These are phyloP conservation scores for Trichoderma endophyticum DNA, from an alignment of 2,329 filamentous ascomycete species.

Conservation along the genomic window DNA sequence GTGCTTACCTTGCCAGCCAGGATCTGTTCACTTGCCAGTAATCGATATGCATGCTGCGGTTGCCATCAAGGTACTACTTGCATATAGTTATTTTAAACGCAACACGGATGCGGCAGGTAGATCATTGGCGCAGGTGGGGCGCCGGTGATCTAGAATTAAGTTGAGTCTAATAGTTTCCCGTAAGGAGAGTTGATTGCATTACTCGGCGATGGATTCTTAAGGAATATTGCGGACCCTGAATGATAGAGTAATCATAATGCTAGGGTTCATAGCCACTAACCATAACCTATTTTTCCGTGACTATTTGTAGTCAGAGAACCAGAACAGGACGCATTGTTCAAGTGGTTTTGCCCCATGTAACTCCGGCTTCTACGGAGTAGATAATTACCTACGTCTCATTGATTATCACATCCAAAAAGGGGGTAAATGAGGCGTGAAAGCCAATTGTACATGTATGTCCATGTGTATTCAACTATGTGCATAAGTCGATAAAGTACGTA, in stretches of 20 bases:
- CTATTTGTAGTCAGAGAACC: neutral
- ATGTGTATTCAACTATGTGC: conserved; percentile 5
- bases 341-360: neutral
- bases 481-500: neutral
- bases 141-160: neutral
- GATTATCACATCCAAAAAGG: neutral
- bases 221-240: neutral
- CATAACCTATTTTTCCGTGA: neutral
- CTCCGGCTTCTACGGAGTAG: neutral
- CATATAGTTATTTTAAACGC: neutral
- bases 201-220: neutral
- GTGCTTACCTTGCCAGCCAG: neutral
- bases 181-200: neutral
- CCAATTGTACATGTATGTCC: neutral
- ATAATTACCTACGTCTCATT: neutral
- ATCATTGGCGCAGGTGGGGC: neutral
- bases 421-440: neutral
- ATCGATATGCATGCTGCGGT: neutral
- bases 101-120: neutral
- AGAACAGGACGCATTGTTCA: neutral
- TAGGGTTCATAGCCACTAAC: neutral
- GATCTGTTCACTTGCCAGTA: neutral
- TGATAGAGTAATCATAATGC: neutral
- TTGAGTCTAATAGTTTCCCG: neutral
- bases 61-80: neutral